Conservation (phyloP, 306 rosid species). For the Ziziphus jujuba region DNA sequence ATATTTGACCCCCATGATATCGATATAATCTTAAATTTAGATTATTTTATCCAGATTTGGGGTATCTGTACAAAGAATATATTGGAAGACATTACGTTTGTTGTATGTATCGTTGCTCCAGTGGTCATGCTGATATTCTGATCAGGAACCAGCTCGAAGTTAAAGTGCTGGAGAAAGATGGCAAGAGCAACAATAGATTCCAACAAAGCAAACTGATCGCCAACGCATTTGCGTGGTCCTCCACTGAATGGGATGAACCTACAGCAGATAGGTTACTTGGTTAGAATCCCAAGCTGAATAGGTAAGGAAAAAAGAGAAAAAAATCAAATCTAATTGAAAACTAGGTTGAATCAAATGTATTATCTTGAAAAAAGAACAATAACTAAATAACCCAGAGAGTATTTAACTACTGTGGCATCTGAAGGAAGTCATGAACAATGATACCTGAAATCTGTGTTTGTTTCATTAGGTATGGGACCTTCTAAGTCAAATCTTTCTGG, state of each 20-base stretch:
- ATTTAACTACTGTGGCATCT: background rate
- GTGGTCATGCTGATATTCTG: constrained; percentile 93
- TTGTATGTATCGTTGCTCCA: constrained; percentile 96
- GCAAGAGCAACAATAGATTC: constrained; percentile 83
- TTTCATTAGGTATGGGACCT: constrained; percentile 80
- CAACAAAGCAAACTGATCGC: constrained; percentile 90
- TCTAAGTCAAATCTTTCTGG: constrained; percentile 89
- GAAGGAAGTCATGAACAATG: background rate
- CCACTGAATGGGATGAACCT: constrained; percentile 98
- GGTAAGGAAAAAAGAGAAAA: too few relatives aligned
- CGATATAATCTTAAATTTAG: background rate
- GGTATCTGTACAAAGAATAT: background rate
- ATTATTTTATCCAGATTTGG: background rate
- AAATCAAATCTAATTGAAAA: background rate
- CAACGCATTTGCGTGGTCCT: constrained; percentile 95
- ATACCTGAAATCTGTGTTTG: constrained; percentile 92
- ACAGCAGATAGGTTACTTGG: constrained; percentile 30
- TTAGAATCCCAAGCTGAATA: constrained; percentile 4
- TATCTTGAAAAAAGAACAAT: background rate
- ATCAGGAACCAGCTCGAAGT: constrained; percentile 80
- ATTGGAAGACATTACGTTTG: constrained; percentile 58
- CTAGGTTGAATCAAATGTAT: background rate
- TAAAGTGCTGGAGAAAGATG: constrained; percentile 72
- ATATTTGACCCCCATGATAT: too few relatives aligned
- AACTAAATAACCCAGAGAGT: background rate